phyloP scores from a whole-genome alignment of 1,284 basidiomycete species.

The Wallemia hederae region DNA sequence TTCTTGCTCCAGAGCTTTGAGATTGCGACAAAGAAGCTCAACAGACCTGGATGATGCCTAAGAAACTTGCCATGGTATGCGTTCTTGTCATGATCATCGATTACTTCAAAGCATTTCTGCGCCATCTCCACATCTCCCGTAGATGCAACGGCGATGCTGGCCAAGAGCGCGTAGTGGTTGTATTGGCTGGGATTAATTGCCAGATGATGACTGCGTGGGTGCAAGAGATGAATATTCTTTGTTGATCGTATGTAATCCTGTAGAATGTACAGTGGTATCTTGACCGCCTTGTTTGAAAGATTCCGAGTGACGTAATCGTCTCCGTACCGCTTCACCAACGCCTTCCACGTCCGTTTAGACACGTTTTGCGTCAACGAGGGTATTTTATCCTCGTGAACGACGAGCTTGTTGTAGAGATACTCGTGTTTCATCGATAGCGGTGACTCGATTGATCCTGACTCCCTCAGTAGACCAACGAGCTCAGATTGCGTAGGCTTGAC shows the following conservation, averaged over 20 bases:
- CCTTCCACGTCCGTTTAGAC: background rate
- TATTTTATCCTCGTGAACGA: background rate
- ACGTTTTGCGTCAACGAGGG: background rate
- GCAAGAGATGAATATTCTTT: background rate
- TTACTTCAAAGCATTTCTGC: background rate
- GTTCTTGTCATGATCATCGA: background rate
- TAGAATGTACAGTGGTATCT: background rate
- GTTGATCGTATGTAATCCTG: background rate
- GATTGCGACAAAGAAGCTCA: background rate
- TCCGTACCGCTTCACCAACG: background rate
- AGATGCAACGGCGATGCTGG: background rate
- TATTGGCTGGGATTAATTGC: background rate
- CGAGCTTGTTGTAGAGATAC: background rate
- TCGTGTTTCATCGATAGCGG: background rate
- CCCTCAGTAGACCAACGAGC: background rate
- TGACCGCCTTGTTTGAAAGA: background rate
- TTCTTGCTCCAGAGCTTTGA: background rate
- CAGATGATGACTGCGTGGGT: background rate
- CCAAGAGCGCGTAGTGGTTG: background rate
- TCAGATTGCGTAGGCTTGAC: background rate
- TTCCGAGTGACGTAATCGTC: background rate
- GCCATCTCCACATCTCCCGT: background rate
- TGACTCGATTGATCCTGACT: background rate
- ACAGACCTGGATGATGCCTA: background rate
- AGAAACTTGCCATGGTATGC: background rate